phyloP scores from a whole-genome alignment of 192 early-diverging fungal genomes.

The Mortierella alpina region DNA sequence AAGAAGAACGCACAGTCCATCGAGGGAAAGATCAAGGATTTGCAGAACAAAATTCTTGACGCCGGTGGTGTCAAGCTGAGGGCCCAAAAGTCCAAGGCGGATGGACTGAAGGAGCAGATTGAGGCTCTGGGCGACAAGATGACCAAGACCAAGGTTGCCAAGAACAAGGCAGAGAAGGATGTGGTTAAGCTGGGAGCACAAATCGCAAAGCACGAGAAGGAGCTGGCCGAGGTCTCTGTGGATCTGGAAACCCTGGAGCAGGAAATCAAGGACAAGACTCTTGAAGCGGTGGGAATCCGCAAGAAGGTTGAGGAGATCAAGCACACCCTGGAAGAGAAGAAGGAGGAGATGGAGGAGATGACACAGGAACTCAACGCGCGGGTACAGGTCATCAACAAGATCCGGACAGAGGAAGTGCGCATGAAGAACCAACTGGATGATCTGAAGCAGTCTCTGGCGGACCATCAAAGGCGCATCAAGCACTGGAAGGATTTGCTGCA shows the following conservation, averaged over 20 bases:
- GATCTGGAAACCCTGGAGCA: slow-evolving; percentile 72
- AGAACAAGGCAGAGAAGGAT: slow-evolving; percentile 81
- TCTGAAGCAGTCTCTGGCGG: slow-evolving; percentile 65
- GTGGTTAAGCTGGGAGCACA: slow-evolving; percentile 74
- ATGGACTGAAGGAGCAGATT: slow-evolving; percentile 83
- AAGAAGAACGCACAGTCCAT: slow-evolving; percentile 71
- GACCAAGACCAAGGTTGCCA: slow-evolving; percentile 78
- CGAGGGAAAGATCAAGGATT: slow-evolving; percentile 79
- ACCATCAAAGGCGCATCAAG: slow-evolving; percentile 68
- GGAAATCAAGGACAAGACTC: slow-evolving; percentile 67
- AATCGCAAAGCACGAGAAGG: slow-evolving; percentile 71
- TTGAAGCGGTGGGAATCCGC: slow-evolving; percentile 59
- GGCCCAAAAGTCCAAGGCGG: slow-evolving; percentile 86
- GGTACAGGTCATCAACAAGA: slow-evolving; percentile 69
- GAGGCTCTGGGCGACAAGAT: slow-evolving; percentile 72
- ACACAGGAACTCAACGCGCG: slow-evolving; percentile 77
- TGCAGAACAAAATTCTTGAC: slow-evolving; percentile 93
- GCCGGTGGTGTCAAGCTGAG: slow-evolving; percentile 90
- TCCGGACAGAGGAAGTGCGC: slow-evolving; percentile 75
- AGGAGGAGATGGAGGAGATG: slow-evolving; percentile 70
- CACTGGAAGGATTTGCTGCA: slow-evolving; percentile 62
- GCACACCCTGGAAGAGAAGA: slow-evolving; percentile 72
- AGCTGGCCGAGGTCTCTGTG: slow-evolving; percentile 71
- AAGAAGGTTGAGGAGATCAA: slow-evolving; percentile 56
- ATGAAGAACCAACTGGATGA: slow-evolving; percentile 78